These are phyloP conservation scores for Eucalyptus dawsonii DNA, from an alignment of 345 rosid genomes.

Conservation along the genomic window DNA sequence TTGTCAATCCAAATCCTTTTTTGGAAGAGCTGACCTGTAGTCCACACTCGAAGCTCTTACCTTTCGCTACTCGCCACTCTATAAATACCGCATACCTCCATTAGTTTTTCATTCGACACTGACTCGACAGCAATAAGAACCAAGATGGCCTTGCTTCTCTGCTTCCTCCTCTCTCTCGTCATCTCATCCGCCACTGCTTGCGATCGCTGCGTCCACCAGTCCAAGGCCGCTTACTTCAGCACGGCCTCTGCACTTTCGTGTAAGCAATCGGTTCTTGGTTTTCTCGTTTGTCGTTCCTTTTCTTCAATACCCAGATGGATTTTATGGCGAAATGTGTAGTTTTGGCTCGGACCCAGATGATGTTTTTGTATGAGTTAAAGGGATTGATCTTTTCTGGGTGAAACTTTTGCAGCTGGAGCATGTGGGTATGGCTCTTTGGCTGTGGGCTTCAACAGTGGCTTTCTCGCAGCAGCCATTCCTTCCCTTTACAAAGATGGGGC, in stretches of 20 bases:
- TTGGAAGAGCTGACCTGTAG: conserved; percentile 25
- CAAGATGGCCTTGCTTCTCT: conserved; percentile 23
- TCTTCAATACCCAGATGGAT: not conserved
- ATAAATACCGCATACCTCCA: not conserved
- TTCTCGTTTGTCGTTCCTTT: not conserved
- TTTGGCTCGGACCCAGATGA: conserved; percentile 2
- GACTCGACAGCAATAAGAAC: not conserved
- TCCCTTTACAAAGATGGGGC: conserved; percentile 78
- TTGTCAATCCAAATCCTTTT: not conserved
- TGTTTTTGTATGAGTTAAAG: not conserved
- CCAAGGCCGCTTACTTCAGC: conserved; percentile 68
- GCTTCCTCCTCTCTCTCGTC: conserved; percentile 16
- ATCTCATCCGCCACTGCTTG: conserved; percentile 54
- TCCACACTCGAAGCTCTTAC: conserved; percentile 4
- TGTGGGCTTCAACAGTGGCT: conserved; percentile 44
- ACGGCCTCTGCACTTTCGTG: conserved; percentile 57
- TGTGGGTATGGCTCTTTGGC: conserved; percentile 83
- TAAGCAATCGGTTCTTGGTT: not conserved
- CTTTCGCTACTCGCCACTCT: not conserved
- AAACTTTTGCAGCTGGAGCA: conserved; percentile 64
- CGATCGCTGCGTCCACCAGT: conserved; percentile 68
- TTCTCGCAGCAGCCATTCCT: conserved; percentile 61
- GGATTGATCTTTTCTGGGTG: conserved; percentile 6
- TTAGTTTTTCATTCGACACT: not conserved
- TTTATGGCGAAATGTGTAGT: not conserved